Percentiles rank a stretch among this genome's conserved stretches.
Evolutionary conservation across 192 early-diverging fungal genomes (phyloP).

Genomic region (Mortierella antarctica): DNA sequence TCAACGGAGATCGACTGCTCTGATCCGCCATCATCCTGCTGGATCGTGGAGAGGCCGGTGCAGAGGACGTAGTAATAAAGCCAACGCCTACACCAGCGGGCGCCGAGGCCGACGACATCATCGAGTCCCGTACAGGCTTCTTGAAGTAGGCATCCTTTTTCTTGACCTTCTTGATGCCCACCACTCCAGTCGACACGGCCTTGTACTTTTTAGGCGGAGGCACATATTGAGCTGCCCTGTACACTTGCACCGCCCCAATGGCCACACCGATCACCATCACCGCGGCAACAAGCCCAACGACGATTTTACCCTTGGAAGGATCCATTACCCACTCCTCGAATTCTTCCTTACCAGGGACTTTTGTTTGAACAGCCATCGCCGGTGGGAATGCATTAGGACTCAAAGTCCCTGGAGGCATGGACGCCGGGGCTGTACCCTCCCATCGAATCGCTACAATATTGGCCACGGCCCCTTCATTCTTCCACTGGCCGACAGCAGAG

Average conservation of each 20-base stretch:
- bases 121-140: slow-evolving; percentile 9
- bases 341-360: neutral
- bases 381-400: slow-evolving; percentile 2
- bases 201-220: slow-evolving; percentile 18
- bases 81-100: neutral
- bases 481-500: slow-evolving; percentile 35
- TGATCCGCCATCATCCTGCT: no score
- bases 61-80: no score
- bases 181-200: neutral
- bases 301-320: slow-evolving; percentile 17
- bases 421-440: slow-evolving; percentile 19
- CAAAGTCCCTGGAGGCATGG: slow-evolving; percentile 12
- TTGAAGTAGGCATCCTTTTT: slow-evolving; percentile 19
- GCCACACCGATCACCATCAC: slow-evolving; percentile 14
- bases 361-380: neutral
- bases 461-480: neutral
- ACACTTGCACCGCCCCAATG: slow-evolving; percentile 12
- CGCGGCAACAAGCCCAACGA: slow-evolving; percentile 17
- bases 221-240: slow-evolving; percentile 30
- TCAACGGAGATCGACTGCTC: no score
- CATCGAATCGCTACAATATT: slow-evolving; percentile 9
- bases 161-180: slow-evolving; percentile 26
- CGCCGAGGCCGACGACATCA: neutral
- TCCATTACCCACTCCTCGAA: slow-evolving; percentile 13
- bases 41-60: no score